These are phyloP conservation scores for Anisodus tanguticus DNA, from an alignment of 257 asterid species.

Conservation along the genomic window DNA sequence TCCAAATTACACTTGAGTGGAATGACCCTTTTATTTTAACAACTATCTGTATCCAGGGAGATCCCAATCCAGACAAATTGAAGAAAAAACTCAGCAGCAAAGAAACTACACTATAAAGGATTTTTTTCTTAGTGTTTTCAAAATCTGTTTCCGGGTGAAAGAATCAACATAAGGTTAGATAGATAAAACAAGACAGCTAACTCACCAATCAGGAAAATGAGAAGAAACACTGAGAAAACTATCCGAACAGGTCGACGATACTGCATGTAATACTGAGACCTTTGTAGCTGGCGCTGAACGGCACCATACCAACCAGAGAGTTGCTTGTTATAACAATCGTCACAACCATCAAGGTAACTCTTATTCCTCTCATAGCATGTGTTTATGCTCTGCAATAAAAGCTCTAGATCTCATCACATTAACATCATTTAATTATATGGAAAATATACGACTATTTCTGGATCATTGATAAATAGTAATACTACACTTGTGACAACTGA, in stretches of 20 bases:
- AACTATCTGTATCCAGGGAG: background rate
- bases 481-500: background rate
- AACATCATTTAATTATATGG: background rate
- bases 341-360: constrained; percentile 71
- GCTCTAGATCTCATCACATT: constrained; percentile 28
- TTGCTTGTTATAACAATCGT: constrained; percentile 69
- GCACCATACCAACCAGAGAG: constrained; percentile 82
- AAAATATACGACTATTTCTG: constrained; percentile 15
- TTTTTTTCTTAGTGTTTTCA: background rate
- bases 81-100: background rate
- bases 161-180: background rate
- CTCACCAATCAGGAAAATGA: constrained; percentile 83
- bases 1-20: background rate
- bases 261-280: constrained; percentile 86
- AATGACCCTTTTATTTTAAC: background rate
- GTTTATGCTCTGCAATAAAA: constrained; percentile 54
- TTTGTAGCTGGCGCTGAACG: constrained; percentile 79
- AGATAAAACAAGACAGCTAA: constrained; percentile 32
- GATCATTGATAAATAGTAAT: background rate
- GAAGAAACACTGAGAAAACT: constrained; percentile 52
- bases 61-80: constrained; percentile 14
- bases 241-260: constrained; percentile 77
- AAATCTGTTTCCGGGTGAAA: background rate
- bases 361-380: constrained; percentile 66
- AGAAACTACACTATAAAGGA: constrained; percentile 17